Percentiles rank a stretch among this genome's conserved stretches.
Evolutionary conservation across 2,329 filamentous ascomycete species (phyloP).

Genomic region (Hymenoscyphus repandus): DNA sequence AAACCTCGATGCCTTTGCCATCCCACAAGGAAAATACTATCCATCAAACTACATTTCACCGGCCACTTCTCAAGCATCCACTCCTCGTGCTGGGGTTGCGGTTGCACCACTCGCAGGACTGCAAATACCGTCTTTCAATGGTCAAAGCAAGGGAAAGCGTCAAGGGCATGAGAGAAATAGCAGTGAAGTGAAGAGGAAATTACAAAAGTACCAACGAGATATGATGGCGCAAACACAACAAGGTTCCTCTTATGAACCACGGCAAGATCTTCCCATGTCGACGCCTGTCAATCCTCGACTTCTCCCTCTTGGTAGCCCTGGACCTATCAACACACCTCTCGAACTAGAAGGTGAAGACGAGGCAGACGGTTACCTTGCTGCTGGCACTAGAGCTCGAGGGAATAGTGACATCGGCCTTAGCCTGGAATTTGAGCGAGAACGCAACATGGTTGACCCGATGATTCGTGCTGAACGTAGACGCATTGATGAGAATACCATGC

Average conservation of each 20-base stretch:
- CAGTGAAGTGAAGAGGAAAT: conserved; percentile 44
- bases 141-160: conserved; percentile 29
- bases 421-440: conserved; percentile 1
- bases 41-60: conserved; percentile 53
- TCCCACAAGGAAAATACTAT: conserved; percentile 59
- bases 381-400: conserved; percentile 13
- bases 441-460: conserved; percentile 7
- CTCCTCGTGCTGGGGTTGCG: conserved; percentile 10
- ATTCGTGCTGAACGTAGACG: conserved; percentile 5
- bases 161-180: conserved; percentile 34
- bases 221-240: conserved; percentile 54
- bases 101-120: conserved; percentile 29
- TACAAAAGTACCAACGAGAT: conserved; percentile 56
- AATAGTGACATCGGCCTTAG: conserved; percentile 1
- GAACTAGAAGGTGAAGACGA: conserved; percentile 42
- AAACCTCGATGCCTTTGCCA: conserved; percentile 20
- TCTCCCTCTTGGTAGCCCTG: conserved; percentile 50
- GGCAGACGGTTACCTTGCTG: conserved; percentile 22
- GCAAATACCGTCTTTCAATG: conserved; percentile 27
- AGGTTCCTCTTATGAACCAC: conserved; percentile 29
- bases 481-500: neutral
- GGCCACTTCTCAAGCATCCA: conserved; percentile 21
- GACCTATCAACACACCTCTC: conserved; percentile 54
- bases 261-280: conserved; percentile 30
- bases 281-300: conserved; percentile 48